Base-by-base conservation (phyloP, 805 yeast species). In the Yarrowia sp. region DNA sequence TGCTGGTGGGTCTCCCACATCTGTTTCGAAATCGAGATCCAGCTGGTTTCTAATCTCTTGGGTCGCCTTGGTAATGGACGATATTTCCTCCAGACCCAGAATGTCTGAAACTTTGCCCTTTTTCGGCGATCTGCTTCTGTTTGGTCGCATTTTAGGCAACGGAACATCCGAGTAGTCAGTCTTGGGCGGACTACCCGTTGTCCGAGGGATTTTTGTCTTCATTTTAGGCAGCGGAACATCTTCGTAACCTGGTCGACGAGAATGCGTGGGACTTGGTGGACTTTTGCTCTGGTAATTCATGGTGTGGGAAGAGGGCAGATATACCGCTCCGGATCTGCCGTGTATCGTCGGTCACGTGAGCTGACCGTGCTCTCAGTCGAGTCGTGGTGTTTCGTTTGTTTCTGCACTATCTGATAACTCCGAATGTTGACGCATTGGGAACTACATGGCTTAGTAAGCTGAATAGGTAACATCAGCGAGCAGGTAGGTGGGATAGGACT, bases 31-130 rank as follows among this genome's bases (percentile, higher is more conserved):
- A 5, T 59, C 65, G 4, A 45, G 52, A 16, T 45, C 42, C 8
- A 59, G 41, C 14, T 59, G 40, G 5, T 45, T 19, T 35, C 65
- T 16, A 8, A 59, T 16, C 12, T 35, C 41, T 42, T 43, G 52
- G 14, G 65, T 59, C 11, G 65, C 65, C 19, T 59, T 59, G 3
- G 65, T 59, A 12, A 59, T 59, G 2, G 65, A 59, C 9, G 52
- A 26, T 10, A 59, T 59, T 8, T 59, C 65, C 10, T 59, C 65
- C 14, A 42, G 10, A 9, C 48, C 52, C 16, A 16, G 16, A 19
- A 59, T 35, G 10, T 56, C 65, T 0, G 8, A 16, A 11, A 22
- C 14, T 12, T 26, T 15, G 8, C 19, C 19, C 14, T 45, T 59
- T n/a, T 8, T 45, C 12, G 65, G 65, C 32, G 65, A 59, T 35